Conservation (phyloP, 2,329 filamentous ascomycete species). For the Fusarium proliferatum region DNA sequence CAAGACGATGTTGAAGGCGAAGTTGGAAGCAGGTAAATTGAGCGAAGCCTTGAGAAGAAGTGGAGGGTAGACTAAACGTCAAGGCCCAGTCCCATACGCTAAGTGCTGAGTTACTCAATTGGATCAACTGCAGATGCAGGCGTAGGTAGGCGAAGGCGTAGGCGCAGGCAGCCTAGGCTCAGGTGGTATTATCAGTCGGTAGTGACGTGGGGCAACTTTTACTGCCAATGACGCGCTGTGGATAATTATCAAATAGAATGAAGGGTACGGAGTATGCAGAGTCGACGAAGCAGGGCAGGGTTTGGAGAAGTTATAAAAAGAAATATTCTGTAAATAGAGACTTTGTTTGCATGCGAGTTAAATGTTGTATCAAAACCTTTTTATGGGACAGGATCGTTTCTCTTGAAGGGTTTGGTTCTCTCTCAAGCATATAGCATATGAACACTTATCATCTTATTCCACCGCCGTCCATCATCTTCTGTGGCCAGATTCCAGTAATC, state of each 20-base stretch:
- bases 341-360: not conserved
- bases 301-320: not conserved
- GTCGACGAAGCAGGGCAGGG: slow-evolving; percentile 7
- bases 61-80: not conserved
- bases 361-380: not conserved
- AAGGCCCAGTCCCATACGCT: not conserved
- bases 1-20: slow-evolving; percentile 12
- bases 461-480: slow-evolving; percentile 40
- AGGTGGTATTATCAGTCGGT: slow-evolving; percentile 12
- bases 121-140: slow-evolving; percentile 2
- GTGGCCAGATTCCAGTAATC: slow-evolving; percentile 33
- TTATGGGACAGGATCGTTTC: not conserved
- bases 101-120: slow-evolving; percentile 2
- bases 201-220: slow-evolving; percentile 38
- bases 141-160: not conserved
- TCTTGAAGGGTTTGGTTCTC: not conserved
- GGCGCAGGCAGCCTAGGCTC: not conserved
- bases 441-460: slow-evolving; percentile 13
- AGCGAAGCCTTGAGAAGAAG: slow-evolving; percentile 2
- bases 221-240: slow-evolving; percentile 36
- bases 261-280: not conserved
- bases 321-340: not conserved
- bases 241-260: slow-evolving; percentile 1
- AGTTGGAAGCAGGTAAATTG: slow-evolving; percentile 22
- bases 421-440: not conserved